Base-by-base conservation (phyloP, 768 basidiomycete genomes). In the Mrakia frigida region DNA sequence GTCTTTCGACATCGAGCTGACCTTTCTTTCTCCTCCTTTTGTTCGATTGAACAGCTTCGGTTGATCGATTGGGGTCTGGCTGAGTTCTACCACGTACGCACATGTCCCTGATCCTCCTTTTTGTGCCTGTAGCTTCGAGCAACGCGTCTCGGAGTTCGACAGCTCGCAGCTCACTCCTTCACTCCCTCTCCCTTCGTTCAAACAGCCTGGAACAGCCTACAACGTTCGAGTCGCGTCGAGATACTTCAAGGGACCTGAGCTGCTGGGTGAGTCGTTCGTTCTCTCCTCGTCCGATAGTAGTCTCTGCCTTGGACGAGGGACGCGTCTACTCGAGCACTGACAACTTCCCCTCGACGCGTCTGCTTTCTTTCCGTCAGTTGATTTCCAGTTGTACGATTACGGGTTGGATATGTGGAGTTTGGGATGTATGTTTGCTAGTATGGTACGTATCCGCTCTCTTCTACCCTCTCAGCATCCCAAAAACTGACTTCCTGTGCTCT, bases 1-100 rank as follows among this genome's bases (percentile, higher is more conserved):
- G 5, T 11, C 39, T 41, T 11, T 41, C 39, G 11, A 41, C 39
- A 21, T 21, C 46, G 46, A 50, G 46, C 46, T 50, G 46, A 50
- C 16, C 46, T 50, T n/a, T n/a, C n/a, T n/a, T n/a, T n/a, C n/a
- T n/a, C n/a, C 16, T 50, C 23, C 28, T 28, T 56, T 14, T 14
- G 1, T 56, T 63, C 60, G 25, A 23, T 33, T 68, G 9, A 9
- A 10, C 83, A 97, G 94, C 87, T 98, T 74, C 90, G 96, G 59
- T 87, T 98, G 78, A 98, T 98, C 82, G 96, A 98, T 85, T 98
- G 96, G 96, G 96, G 96, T 81, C 86, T 98, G 82, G 96, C 96
- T 72, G 96, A 98, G 83, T 98, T 98, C 84, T 98, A 98, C 84
- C 95, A 56, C 39, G 65, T 68, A 39, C 21, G 65, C 43, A 6